Evolutionary conservation across 306 rosid genomes (phyloP).

Genomic region (Pterocarpus macrocarpus): DNA sequence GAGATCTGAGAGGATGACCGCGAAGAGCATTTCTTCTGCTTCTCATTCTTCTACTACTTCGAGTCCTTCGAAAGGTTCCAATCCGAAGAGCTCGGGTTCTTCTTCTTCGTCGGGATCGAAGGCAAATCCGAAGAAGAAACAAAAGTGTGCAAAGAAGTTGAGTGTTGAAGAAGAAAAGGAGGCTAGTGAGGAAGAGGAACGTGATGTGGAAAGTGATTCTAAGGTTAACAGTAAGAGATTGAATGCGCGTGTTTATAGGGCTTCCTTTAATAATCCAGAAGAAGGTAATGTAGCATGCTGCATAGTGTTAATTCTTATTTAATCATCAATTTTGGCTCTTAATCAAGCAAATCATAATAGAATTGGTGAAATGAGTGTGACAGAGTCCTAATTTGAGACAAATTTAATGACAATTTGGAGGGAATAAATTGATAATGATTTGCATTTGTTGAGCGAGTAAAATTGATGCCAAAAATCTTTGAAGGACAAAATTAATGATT

Average conservation of each 20-base stretch:
- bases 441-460: background rate
- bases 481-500: background rate
- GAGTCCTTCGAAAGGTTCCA: slow-evolving; percentile 45
- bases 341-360: background rate
- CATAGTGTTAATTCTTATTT: background rate
- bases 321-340: background rate
- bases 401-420: background rate
- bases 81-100: slow-evolving; percentile 44
- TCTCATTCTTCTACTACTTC: slow-evolving; percentile 16
- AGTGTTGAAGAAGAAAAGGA: slow-evolving; percentile 27
- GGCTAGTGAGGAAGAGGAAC: slow-evolving; percentile 37
- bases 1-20: slow-evolving; percentile 68
- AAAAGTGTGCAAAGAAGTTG: slow-evolving; percentile 51
- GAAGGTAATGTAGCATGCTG: slow-evolving; percentile 49
- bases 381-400: background rate
- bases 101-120: background rate
- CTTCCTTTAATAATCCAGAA: slow-evolving; percentile 24
- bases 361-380: background rate
- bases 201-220: slow-evolving; percentile 42
- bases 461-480: background rate
- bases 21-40: slow-evolving; percentile 37
- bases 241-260: slow-evolving; percentile 56
- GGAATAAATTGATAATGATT: background rate
- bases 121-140: slow-evolving; percentile 36
- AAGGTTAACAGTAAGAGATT: slow-evolving; percentile 43